Evolutionary conservation across 129 eudicot genomes (phyloP), one percentile per base, ranked within the genome.

Genomic region (Tagetes erecta): DNA sequence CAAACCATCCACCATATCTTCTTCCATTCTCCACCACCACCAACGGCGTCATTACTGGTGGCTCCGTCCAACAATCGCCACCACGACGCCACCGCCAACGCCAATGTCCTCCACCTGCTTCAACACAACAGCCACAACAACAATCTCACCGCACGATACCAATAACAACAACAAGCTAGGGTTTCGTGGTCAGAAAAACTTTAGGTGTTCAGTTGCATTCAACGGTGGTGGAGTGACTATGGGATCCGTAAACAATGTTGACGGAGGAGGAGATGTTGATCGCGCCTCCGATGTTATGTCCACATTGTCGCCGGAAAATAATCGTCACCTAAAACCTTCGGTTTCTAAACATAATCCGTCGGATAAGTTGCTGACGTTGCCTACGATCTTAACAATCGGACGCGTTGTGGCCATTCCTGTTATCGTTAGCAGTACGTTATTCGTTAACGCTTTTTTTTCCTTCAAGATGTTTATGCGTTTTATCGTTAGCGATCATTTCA

Each of bases 371-470:
- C 90, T 94, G 77, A 94, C 99, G 33, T 84, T 94, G 87, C 99
- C 99, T 10, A 94, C 97, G 58, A 81, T 91, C 60, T 80, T 94
- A 70, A 94, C 99, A 0, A 83, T 94, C 41, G 97, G 91, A 35
- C 99, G 97, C 45, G 99, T 94, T 47, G 96, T 89, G 41, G 89
- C 97, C 2, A 81, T 94, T 51, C 99, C 99, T 8, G 72, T 91
- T 67, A 82, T 94, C 78, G 89, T 94, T 66, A 63, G 83, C 86
- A 86, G 99, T 94, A 83, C 53, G 99, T 72, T 41, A 35, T 63
- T 44, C 27, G 27, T 20, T 20, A 20, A 20, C 27, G 27, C 46
- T 5, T 27, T 66, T 73, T 5, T 71, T 63, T 20, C 0, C 41
- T 7, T 55, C 30, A 68, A 10, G 52, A 45, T 49, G 8, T 38